These are phyloP conservation scores for Phytophthora citrophthora DNA, from an alignment of 352 stramenopile genomes.

Conservation along the genomic window DNA sequence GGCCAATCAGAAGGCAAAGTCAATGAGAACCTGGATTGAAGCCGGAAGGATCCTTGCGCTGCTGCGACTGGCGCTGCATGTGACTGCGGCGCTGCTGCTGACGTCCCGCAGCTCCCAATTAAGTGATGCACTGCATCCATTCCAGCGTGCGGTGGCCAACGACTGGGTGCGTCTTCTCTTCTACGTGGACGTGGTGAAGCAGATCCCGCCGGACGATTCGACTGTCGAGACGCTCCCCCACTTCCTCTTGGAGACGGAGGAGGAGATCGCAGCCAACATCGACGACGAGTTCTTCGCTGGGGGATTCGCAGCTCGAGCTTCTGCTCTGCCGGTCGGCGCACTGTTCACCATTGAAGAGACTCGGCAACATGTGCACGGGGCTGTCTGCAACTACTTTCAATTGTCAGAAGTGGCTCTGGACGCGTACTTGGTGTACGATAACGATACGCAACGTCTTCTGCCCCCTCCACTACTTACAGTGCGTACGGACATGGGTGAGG, in stretches of 20 bases:
- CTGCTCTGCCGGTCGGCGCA: conserved; percentile 62
- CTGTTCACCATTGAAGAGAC: conserved; percentile 81
- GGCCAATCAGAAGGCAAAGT: too few relatives aligned
- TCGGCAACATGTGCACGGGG: conserved; percentile 69
- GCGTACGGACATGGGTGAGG: conserved; percentile 35
- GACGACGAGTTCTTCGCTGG: conserved; percentile 67
- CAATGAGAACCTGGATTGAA: too few relatives aligned
- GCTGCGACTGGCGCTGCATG: conserved; percentile 50
- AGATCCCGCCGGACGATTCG: conserved; percentile 14
- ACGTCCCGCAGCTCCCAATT: conserved; percentile 56
- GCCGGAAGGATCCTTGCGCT: conserved; percentile 10
- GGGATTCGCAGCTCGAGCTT: conserved; percentile 58
- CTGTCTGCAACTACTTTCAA: conserved; percentile 64
- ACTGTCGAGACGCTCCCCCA: conserved; percentile 59
- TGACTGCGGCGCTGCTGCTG: conserved; percentile 48
- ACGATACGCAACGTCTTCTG: conserved; percentile 32
- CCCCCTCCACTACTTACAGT: conserved; percentile 60
- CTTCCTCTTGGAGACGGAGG: conserved; percentile 69
- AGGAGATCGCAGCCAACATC: conserved; percentile 70
- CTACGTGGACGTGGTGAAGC: conserved; percentile 57
- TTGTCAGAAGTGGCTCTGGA: conserved; percentile 64
- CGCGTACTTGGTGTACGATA: conserved; percentile 48
- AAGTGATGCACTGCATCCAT: conserved; percentile 57
- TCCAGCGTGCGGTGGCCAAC: conserved; percentile 65
- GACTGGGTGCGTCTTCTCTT: conserved; percentile 78